A percentile compares a stretch with the other conserved stretches of the same genome.
phyloP scores from a whole-genome alignment of 1,139 yeast genomes.

The Geotrichum klebahnii region DNA sequence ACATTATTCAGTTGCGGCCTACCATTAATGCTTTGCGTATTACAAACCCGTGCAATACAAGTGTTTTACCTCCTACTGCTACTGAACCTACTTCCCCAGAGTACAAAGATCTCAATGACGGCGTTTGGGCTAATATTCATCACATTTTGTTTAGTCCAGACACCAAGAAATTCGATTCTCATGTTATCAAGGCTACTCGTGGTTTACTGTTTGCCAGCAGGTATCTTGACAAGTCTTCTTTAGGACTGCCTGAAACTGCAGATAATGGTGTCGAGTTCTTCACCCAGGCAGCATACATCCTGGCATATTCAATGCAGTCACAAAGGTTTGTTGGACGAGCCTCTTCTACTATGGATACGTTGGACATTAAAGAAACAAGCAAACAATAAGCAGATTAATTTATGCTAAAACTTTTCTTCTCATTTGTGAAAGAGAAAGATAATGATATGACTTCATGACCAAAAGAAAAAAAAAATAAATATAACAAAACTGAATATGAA shows the following conservation, averaged over 20 bases:
- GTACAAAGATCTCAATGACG: not conserved
- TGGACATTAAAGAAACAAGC: slow-evolving; percentile 5
- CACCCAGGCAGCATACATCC: slow-evolving; percentile 5
- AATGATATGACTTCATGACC: not conserved
- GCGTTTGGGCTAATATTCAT: slow-evolving; percentile 15
- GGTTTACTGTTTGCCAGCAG: slow-evolving; percentile 28
- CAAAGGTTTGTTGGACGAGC: slow-evolving; percentile 3
- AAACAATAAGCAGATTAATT: not conserved
- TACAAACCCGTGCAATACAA: slow-evolving; percentile 12
- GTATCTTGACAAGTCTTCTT: not conserved
- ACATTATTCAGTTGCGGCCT: slow-evolving; percentile 31
- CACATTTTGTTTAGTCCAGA: slow-evolving; percentile 6
- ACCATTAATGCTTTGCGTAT: slow-evolving; percentile 25
- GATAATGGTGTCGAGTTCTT: slow-evolving; percentile 6
- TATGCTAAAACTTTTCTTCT: not conserved
- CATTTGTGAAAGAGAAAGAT: not conserved
- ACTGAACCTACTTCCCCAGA: not conserved
- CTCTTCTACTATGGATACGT: not conserved
- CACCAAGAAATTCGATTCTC: slow-evolving; percentile 25
- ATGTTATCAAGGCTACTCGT: slow-evolving; percentile 32
- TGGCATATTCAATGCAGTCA: slow-evolving; percentile 4
- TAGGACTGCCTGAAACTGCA: slow-evolving; percentile 9
- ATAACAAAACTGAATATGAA: not conserved
- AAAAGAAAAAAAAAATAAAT: too few species aligned
- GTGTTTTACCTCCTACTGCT: not conserved